Conservation (phyloP, 2,329 filamentous ascomycete species). For the Byssothecium circinans region DNA sequence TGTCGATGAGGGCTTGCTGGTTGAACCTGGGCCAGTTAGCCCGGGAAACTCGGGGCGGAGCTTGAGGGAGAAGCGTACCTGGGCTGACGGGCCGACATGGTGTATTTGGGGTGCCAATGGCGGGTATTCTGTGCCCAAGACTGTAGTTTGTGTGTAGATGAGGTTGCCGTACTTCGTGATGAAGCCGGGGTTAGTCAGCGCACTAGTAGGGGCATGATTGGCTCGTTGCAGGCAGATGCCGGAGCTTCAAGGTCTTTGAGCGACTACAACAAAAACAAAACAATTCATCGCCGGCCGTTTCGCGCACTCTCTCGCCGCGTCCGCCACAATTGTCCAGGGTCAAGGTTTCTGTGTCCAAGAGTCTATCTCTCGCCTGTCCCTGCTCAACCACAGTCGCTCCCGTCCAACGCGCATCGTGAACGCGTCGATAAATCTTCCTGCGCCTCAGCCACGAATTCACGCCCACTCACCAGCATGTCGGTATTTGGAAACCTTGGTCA, state of each 20-base stretch:
- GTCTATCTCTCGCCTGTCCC: not conserved
- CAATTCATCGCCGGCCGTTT: not conserved
- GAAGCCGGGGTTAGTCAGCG: not conserved
- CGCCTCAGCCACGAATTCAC: not conserved
- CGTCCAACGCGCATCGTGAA: not conserved
- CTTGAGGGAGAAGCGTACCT: constrained; percentile 48
- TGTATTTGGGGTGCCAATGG: constrained; percentile 47
- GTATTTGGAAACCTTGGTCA: constrained; percentile 31
- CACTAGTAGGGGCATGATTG: constrained; percentile 14
- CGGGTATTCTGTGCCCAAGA: constrained; percentile 34
- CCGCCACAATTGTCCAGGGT: not conserved
- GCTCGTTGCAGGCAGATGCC: not conserved
- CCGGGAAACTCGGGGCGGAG: constrained; percentile 7
- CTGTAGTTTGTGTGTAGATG: constrained; percentile 5
- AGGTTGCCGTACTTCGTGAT: constrained; percentile 1
- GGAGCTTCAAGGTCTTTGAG: not conserved
- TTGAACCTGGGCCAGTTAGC: constrained; percentile 71
- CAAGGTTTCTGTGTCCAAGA: not conserved
- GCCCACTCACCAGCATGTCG: constrained; percentile 23
- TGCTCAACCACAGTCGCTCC: not conserved
- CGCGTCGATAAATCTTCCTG: constrained; percentile 1
- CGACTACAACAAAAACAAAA: not conserved
- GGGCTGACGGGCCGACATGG: constrained; percentile 63
- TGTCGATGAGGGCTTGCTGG: constrained; percentile 90
- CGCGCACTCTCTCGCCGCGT: not conserved